Evolutionary conservation across 148 eudicot species (phyloP), one percentile per base, ranked within the genome.

Genomic region (Polygonum aviculare): DNA sequence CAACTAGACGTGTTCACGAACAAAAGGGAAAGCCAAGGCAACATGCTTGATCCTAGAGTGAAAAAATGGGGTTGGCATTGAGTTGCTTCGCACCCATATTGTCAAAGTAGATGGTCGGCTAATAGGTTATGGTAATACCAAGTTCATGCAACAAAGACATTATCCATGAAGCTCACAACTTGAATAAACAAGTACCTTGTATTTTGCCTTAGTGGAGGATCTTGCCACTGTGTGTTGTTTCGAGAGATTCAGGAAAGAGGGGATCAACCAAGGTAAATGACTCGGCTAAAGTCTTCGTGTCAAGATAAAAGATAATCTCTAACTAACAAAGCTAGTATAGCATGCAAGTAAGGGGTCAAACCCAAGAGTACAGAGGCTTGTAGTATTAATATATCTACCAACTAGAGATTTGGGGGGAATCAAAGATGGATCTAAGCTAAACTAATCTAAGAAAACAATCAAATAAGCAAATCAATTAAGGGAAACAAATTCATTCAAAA

Each of bases 121-220:
- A 2, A 16, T 0, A 0, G 2, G 4, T 16, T 0, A 18, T 1
- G 3, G 0, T 2, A 6, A 14, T 15, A 2, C n/a, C 57, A 2
- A 51, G 2, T 12, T 51, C n/a, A 0, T 0, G n/a, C 3, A 51
- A 18, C 5, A 51, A 18, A 4, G n/a, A 15, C 3, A 14, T 3
- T 3, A 16, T 19, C 57, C 16, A 2, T 2, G 14, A 0, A 12
- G 3, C 5, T 51, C 57, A 14, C 5, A 2, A 5, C 1, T 14
- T 0, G 55, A 9, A 14, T 50, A 0, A 2, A n/a, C 55, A 3
- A 50, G 2, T 0, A 3, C n/a, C 1, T 3, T 12, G 3, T 50
- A 50, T 12, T 50, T 5, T 3, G 18, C 55, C 15, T 12, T 2
- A 0, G 55, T 50, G 2, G 16, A 15, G 2, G 55, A 50, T 3